These are phyloP conservation scores for Lichina pygmaea DNA, from an alignment of 495 filamentous ascomycete genomes.

Conservation along the genomic window DNA sequence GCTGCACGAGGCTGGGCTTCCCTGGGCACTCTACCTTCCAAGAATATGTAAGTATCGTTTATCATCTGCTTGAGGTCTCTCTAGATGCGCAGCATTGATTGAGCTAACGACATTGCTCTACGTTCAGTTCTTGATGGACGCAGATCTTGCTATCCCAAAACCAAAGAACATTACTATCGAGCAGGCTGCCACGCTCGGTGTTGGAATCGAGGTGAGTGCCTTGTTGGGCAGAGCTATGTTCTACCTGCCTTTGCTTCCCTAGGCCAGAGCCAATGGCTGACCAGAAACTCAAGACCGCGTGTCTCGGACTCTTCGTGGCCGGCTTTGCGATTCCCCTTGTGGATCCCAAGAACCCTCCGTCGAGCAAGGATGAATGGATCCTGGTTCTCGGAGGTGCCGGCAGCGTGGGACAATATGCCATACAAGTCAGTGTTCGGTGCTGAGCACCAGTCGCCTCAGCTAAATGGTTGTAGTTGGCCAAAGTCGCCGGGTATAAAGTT, in stretches of 20 bases:
- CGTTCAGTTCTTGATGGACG: constrained; percentile 16
- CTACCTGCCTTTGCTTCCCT: constrained; percentile 4
- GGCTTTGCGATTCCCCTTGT: constrained; percentile 8
- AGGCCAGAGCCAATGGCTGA: neutral
- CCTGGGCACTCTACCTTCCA: constrained; percentile 16
- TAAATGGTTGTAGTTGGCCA: constrained; percentile 8
- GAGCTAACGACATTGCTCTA: neutral
- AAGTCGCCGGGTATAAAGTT: constrained; percentile 16
- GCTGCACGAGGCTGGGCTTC: constrained; percentile 16
- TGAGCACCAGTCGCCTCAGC: no score
- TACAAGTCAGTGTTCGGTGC: constrained; percentile 7
- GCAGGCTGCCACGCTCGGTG: constrained; percentile 15
- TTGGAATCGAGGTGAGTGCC: constrained; percentile 11
- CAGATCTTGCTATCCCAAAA: constrained; percentile 12
- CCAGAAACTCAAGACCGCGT: constrained; percentile 5
- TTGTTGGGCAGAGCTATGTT: constrained; percentile 6
- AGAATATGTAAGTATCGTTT: constrained; percentile 9
- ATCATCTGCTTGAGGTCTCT: neutral
- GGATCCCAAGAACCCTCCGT: constrained; percentile 4
- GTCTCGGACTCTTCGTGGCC: constrained; percentile 8
- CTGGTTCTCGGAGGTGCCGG: constrained; percentile 18
- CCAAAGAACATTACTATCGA: constrained; percentile 9
- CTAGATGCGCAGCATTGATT: neutral
- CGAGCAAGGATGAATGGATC: constrained; percentile 15
- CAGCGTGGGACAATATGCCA: constrained; percentile 16